Base-by-base conservation (phyloP, 179 eudicot species). In the Corrigiola litoralis region DNA sequence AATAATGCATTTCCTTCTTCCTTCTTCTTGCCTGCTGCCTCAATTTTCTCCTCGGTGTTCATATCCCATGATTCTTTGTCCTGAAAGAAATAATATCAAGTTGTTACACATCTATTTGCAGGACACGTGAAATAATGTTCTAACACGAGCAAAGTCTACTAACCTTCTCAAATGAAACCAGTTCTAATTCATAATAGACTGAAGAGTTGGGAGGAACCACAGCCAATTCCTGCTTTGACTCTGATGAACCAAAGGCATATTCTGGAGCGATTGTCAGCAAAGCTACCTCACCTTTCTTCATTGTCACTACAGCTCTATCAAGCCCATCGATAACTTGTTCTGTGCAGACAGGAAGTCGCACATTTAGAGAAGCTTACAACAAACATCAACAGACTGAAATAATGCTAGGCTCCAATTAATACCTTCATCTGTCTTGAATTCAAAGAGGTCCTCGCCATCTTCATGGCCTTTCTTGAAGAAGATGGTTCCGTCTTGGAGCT, bases 261-360 rank as follows among this genome's bases (percentile, higher is more conserved):
- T 94, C 97, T 0, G 99, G 95, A 28, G 85, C 79, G 72, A 95
- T 76, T 3, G 81, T 82, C 68, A 95, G 24, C 46, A 73, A 45
- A 7, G 99, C 96, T n/a, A 78, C 82, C 72, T 91, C 97, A 0
- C 96, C 99, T 79, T 95, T 95, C 84, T 95, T 95, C 99, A 95
- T 91, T 60, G 84, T 81, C 76, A 73, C 61, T 44, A 84, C 95
- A 46, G 95, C 96, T 78, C 76, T 82, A 71, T 95, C 99, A 54
- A 95, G 82, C 67, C 95, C 99, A 28, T 86, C 97, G 34, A 91
- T 77, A 20, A 95, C 99, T 91, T 95, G 96, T 67, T 95, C 99
- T 95, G 99, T 58, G 61, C 57, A 50, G 63, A 20, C 20, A 1
- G 37, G 16, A 38, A 32, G n/a, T n/a, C 17, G 29, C 10, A 5